Evolutionary conservation across 768 basidiomycete genomes (phyloP).

Genomic region (Panus rudis): DNA sequence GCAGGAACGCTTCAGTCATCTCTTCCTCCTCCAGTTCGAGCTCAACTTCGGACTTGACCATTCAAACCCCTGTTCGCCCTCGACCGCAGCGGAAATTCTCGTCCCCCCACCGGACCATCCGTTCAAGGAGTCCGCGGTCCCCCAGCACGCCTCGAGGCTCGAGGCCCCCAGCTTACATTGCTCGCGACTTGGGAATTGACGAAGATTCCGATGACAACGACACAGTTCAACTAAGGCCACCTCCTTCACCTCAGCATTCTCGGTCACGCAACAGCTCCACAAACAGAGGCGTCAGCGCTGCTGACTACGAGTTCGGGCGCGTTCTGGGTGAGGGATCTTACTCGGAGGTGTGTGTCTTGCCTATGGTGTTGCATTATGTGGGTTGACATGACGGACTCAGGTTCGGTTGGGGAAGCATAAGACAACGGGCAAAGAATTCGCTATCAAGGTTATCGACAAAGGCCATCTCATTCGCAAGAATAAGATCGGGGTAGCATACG

Average conservation of each 20-base stretch:
- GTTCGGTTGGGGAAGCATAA: conserved; percentile 50
- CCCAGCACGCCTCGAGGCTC: conserved; percentile 30
- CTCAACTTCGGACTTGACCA: conserved; percentile 34
- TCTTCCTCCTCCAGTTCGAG: conserved; percentile 57
- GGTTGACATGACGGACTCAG: conserved; percentile 27
- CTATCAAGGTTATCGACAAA: conserved; percentile 81
- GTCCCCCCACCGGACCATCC: conserved; percentile 36
- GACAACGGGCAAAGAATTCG: conserved; percentile 57
- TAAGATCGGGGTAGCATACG: conserved; percentile 68
- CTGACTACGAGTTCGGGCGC: conserved; percentile 69
- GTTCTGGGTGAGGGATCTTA: conserved; percentile 80
- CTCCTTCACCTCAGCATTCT: conserved; percentile 24
- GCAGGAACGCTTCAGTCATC: conserved; percentile 72
- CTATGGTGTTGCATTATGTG: background rate
- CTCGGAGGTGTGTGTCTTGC: conserved; percentile 52
- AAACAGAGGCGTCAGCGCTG: conserved; percentile 34
- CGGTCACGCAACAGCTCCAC: conserved; percentile 40
- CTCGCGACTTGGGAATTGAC: conserved; percentile 45
- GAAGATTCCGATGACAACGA: conserved; percentile 21
- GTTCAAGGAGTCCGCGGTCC: conserved; percentile 45
- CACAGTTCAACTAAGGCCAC: conserved; percentile 6
- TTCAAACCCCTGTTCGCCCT: conserved; percentile 35
- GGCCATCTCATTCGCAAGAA: conserved; percentile 72
- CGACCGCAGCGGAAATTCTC: conserved; percentile 59
- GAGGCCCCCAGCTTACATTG: conserved; percentile 48